A percentile compares a stretch with the other conserved stretches of the same genome.
These are phyloP conservation scores for Annulohypoxylon truncatum DNA, from an alignment of 2,329 filamentous ascomycete species.

Conservation along the genomic window DNA sequence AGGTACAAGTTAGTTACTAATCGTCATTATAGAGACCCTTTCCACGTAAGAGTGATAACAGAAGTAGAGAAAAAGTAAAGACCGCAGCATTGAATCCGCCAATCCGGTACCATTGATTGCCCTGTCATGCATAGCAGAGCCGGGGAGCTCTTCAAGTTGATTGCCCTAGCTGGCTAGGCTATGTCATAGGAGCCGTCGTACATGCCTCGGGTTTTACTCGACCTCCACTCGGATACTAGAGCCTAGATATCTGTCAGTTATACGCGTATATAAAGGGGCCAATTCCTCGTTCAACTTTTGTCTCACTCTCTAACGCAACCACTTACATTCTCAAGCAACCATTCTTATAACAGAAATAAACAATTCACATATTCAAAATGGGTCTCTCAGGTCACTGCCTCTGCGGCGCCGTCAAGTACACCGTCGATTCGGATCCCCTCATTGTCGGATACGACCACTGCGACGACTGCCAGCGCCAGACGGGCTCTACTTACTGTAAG, in stretches of 20 bases:
- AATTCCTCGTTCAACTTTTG: constrained; percentile 2
- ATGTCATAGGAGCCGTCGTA: constrained; percentile 33
- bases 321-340: not conserved
- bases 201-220: constrained; percentile 8
- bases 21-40: not conserved
- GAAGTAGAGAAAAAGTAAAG: constrained; percentile 19
- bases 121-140: not conserved
- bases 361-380: constrained; percentile 59
- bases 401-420: constrained; percentile 78
- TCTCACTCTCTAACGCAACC: constrained; percentile 4
- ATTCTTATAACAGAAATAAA: constrained; percentile 28
- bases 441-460: constrained; percentile 75
- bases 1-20: constrained; percentile 8
- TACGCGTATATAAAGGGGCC: constrained; percentile 28
- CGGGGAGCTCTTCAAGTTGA: constrained; percentile 19
- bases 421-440: constrained; percentile 54
- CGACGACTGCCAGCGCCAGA: constrained; percentile 78
- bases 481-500: constrained; percentile 75
- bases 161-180: constrained; percentile 11
- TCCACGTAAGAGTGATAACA: constrained; percentile 34
- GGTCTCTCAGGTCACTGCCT: constrained; percentile 76
- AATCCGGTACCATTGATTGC: constrained; percentile 10
- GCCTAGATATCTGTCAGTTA: not conserved
- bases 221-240: constrained; percentile 15
- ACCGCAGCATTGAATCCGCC: constrained; percentile 14